Evolutionary conservation across 225 moss, liverwort and hornwort species (phyloP), one percentile per base, ranked within the genome.

Genomic region (Straminergon stramineum): DNA sequence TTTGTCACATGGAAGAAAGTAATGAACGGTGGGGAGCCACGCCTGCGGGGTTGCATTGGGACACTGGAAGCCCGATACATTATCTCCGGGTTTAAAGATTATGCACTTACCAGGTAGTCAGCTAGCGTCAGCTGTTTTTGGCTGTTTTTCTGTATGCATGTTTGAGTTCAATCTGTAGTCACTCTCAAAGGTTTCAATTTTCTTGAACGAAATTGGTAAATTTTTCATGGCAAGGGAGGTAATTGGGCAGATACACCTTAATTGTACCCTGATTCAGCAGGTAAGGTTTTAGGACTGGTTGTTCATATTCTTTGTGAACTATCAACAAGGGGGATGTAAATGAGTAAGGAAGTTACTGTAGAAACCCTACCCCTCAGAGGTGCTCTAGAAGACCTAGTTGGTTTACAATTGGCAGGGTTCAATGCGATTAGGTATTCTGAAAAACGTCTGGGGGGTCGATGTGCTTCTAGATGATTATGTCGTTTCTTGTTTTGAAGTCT

Each of bases 1-100:
- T 99, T 99, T 90, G 99, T 99, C 61, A 99, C 99, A 58, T 99
- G 99, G 99, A 99, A 99, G 96, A 99, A 99, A 92, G 94, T 97
- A 70, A 92, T 96, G 68, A 97, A 97, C 89, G 97, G 99, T 89
- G 99, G 99, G 91, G 99, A 99, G 92, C 99, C 99, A 90, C 99
- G 99, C 90, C 91, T 99, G 92, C 96, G 99, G 91, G 99, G 99
- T 81, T 99, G 99, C 94, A 97, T 99, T 93, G 99, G 99, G 79
- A 99, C 99, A 75, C 96, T 99, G 90, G 99, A 99, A 95, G 97
- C 97, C 88, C 96, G 99, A 89, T 96, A 96, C 91, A 93, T 99
- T 79, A 92, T 97, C 88, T 96, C 99, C 86, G 99, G 99, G 90
- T 99, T 99, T 90, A 97, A 97, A 94, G 99, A 99, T 92, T 99